Conservation (phyloP, 805 yeast species). For the Nakazawaea sp. region DNA sequence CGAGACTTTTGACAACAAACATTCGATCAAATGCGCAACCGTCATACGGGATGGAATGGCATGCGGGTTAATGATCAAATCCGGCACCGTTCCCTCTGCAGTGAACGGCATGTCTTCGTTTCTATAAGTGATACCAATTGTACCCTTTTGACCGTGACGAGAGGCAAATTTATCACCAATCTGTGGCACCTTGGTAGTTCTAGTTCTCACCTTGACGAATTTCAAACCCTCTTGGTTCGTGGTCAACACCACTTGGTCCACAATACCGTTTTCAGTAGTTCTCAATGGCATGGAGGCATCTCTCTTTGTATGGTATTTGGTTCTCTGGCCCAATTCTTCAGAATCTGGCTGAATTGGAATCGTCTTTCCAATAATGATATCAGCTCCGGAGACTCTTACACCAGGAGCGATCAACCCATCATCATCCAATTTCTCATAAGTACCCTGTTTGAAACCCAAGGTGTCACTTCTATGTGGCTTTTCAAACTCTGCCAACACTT, state of each 20-base stretch:
- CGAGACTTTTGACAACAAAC: slow-evolving; percentile 92
- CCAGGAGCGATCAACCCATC: slow-evolving; percentile 99
- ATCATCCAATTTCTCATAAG: slow-evolving; percentile 95
- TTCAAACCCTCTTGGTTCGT: slow-evolving; percentile 98
- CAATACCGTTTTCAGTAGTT: slow-evolving; percentile 96
- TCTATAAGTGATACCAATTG: slow-evolving; percentile 97
- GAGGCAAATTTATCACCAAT: slow-evolving; percentile 99
- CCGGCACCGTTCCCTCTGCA: slow-evolving; percentile 94
- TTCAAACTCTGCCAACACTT: slow-evolving; percentile 95
- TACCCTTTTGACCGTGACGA: slow-evolving; percentile 99
- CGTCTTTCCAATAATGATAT: slow-evolving; percentile 96
- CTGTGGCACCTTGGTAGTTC: slow-evolving; percentile 98
- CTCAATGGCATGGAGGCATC: slow-evolving; percentile 98
- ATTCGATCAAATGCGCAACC: slow-evolving; percentile 98
- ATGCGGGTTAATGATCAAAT: slow-evolving; percentile 95
- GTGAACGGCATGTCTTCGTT: slow-evolving; percentile 99
- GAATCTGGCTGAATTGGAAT: slow-evolving; percentile 99
- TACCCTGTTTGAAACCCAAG: slow-evolving; percentile 92
- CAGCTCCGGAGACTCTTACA: slow-evolving; percentile 97
- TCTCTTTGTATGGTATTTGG: slow-evolving; percentile 96
- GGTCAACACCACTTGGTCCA: slow-evolving; percentile 93
- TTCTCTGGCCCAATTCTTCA: slow-evolving; percentile 97
- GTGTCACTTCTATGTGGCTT: slow-evolving; percentile 95
- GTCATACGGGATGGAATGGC: slow-evolving; percentile 99
- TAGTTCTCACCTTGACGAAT: slow-evolving; percentile 96